Base-by-base conservation (phyloP, 2,329 filamentous ascomycete genomes). In the Pezicula neosporulosa region DNA sequence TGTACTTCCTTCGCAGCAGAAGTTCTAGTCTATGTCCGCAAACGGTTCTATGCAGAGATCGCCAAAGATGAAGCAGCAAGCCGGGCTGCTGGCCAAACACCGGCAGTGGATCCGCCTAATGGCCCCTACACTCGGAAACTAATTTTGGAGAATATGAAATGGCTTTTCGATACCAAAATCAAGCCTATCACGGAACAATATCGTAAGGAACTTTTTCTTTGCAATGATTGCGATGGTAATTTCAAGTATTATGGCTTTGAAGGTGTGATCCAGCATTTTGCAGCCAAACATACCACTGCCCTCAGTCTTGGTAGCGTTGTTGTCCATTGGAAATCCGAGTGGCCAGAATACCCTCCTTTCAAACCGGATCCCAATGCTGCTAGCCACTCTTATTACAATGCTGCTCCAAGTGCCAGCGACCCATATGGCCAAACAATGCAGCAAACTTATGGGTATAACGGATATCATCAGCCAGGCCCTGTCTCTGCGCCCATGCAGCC, bases 81-180 rank as follows among this genome's bases (percentile, higher is more conserved):
- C 21, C 68, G 68, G 10, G 73, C 73, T 37, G 72, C 76, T 48
- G 75, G 80, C 33, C 70, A 68, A 56, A 56, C 72, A 50, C 72
- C 74, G 4, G 61, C 67, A 27, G 49, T 65, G 9, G 81, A 86
- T 55, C 75, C 77, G 7, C 70, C 72, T 2, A 71, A 77, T 55
- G 79, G 76, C 0, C 75, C 80, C 6, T 80, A 76, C 59, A 82
- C 77, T 24, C 77, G 81, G 64, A 85, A 78, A 63, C 73, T 93
- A 48, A 87, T 85, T 1, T 70, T 94, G 58, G 89, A 93, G 64
- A 90, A 92, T 63, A 91, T 94, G 88, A 92, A 88, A 68, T 93
- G 86, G 83, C 74, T 92, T 28, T 92, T 88, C 65, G 88, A 92
- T 62, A 81, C 81, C 58, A 91, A 90, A 66, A 77, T 94, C 64